Evolutionary conservation across 2,329 filamentous ascomycete species (phyloP).

Genomic region (Decorospora gaudefroyi): DNA sequence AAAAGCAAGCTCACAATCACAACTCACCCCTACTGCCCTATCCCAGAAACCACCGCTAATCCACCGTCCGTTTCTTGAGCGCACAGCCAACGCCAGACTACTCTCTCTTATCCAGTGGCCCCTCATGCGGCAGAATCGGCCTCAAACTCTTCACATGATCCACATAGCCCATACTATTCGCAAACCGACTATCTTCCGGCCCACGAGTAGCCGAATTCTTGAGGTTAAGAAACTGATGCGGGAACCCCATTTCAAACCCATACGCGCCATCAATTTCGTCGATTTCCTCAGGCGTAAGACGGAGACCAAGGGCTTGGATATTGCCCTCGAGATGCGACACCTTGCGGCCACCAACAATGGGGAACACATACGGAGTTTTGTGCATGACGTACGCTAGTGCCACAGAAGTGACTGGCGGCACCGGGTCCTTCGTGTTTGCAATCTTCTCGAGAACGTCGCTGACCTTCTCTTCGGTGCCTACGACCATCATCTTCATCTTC

Average conservation of each 20-base stretch:
- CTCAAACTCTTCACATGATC: slow-evolving; percentile 33
- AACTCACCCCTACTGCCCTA: too few species aligned
- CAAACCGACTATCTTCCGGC: slow-evolving; percentile 32
- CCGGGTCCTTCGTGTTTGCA: slow-evolving; percentile 59
- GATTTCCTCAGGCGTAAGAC: slow-evolving; percentile 65
- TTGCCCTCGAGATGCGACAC: slow-evolving; percentile 71
- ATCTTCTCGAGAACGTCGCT: slow-evolving; percentile 64
- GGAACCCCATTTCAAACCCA: slow-evolving; percentile 70
- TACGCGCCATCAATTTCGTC: slow-evolving; percentile 66
- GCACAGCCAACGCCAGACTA: too few species aligned
- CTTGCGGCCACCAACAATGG: slow-evolving; percentile 71
- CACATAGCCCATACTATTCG: slow-evolving; percentile 23
- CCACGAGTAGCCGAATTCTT: slow-evolving; percentile 28
- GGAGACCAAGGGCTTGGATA: slow-evolving; percentile 67
- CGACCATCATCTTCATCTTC: slow-evolving; percentile 38
- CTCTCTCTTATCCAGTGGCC: slow-evolving; percentile 24
- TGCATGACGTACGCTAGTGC: slow-evolving; percentile 75
- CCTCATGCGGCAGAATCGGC: slow-evolving; percentile 36
- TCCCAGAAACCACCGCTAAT: too few species aligned
- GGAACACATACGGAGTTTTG: slow-evolving; percentile 73
- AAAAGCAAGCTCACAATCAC: too few species aligned
- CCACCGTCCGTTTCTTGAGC: too few species aligned
- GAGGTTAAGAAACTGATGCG: slow-evolving; percentile 43
- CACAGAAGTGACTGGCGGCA: slow-evolving; percentile 58
- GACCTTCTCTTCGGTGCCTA: slow-evolving; percentile 57